Evolutionary conservation across 106 monocot genomes (phyloP).

Genomic region (Hemerocallis citrina): DNA sequence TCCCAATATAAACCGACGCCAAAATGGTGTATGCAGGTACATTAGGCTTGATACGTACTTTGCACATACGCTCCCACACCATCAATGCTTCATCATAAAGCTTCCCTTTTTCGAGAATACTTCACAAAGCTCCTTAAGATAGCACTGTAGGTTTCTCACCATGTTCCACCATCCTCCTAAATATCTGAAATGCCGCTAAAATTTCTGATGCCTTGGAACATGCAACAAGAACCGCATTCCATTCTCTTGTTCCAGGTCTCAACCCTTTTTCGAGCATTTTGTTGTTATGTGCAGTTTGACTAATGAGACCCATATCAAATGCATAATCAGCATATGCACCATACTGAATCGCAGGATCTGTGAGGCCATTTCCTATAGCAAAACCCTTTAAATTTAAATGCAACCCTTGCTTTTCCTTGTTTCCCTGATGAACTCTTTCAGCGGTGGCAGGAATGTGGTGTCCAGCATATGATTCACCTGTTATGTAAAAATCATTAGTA

Average conservation of each 20-base stretch:
- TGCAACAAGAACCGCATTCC: slow-evolving; percentile 90
- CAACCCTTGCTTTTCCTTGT: slow-evolving; percentile 37
- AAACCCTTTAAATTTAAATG: slow-evolving; percentile 49
- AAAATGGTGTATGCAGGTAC: slow-evolving; percentile 78
- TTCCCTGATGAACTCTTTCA: slow-evolving; percentile 44
- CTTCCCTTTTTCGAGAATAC: slow-evolving; percentile 83
- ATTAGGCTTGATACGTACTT: slow-evolving; percentile 72
- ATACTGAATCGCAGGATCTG: slow-evolving; percentile 43
- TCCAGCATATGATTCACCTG: slow-evolving; percentile 48
- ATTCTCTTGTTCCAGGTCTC: slow-evolving; percentile 59
- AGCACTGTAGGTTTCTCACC: slow-evolving; percentile 68
- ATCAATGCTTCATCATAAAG: slow-evolving; percentile 79
- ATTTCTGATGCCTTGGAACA: slow-evolving; percentile 90
- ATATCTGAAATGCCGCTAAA: slow-evolving; percentile 70
- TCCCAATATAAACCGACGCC: slow-evolving; percentile 60
- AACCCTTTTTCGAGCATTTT: slow-evolving; percentile 89
- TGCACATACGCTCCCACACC: slow-evolving; percentile 93
- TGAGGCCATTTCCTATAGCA: slow-evolving; percentile 52
- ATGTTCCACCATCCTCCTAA: slow-evolving; percentile 72
- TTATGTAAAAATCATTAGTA: slow-evolving; percentile 34
- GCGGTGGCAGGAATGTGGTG: slow-evolving; percentile 42
- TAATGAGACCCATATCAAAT: slow-evolving; percentile 36
- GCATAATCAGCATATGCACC: slow-evolving; percentile 52
- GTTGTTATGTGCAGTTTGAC: slow-evolving; percentile 23
- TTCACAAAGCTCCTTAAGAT: slow-evolving; percentile 84